Evolutionary conservation across 2,329 filamentous ascomycete genomes (phyloP), one percentile per base, ranked within the genome.

Genomic region (Xylaria sp.): DNA sequence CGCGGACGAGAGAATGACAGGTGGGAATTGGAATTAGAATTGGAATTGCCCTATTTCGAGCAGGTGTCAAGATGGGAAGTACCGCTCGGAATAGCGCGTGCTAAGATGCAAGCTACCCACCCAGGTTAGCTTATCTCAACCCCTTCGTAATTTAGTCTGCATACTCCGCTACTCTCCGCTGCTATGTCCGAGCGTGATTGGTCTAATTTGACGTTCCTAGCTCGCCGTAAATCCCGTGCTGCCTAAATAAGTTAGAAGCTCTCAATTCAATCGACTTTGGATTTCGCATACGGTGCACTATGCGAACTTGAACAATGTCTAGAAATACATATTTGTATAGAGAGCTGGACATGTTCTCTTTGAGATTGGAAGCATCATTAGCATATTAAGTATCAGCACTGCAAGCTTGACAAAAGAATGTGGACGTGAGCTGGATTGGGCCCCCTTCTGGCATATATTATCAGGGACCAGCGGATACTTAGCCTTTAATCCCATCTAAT

Each of bases 21-120:
- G 64, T 59, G 67, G 5, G 61, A 64, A 65, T 57, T 68, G 65
- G 68, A 69, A 63, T 68, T 66, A n/a, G 46, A 48, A 48, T 20
- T 48, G 66, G 58, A 60, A 65, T 39, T 41, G 34, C 18, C 46
- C 28, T 70, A 60, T 67, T 72, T 63, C 52, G 67, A 67, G 67
- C 69, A 67, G 28, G 70, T 72, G 70, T 70, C 70, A 66, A 72
- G 65, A 63, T 68, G 67, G 61, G 59, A 63, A 52, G 57, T 65
- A 62, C 61, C 65, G 61, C 65, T 56, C 67, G 52, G 63, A 69
- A 52, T 31, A 69, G 66, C 50, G 67, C 67, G 52, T 62, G 46
- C 62, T 68, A 65, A 50, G 9, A 37, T 50, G 41, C 39, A 23
- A 46, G 39, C 18, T 65, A 62, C 66, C 63, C 37, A 66, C 52